phyloP scores from a whole-genome alignment of 1,139 yeast genomes.

The Pichia terricola region DNA sequence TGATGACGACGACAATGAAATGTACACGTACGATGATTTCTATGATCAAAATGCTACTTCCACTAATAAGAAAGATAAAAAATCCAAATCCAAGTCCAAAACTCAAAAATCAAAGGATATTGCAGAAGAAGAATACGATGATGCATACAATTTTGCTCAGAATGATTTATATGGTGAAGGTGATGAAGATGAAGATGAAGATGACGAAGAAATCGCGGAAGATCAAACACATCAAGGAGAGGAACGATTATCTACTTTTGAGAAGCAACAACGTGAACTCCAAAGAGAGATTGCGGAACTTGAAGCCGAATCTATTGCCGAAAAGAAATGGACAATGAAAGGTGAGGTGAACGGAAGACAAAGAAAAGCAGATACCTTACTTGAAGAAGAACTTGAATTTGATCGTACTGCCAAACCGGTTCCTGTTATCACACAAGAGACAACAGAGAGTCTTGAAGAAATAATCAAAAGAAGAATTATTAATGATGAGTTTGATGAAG shows the following conservation, averaged over 20 bases:
- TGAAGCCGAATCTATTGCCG: slow-evolving; percentile 82
- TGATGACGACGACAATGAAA: slow-evolving; percentile 57
- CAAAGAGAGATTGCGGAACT: slow-evolving; percentile 68
- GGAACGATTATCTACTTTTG: slow-evolving; percentile 59
- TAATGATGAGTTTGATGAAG: slow-evolving; percentile 71
- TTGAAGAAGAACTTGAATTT: slow-evolving; percentile 60
- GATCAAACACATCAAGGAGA: slow-evolving; percentile 6
- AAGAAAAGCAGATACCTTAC: slow-evolving; percentile 75
- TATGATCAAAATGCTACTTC: slow-evolving; percentile 25
- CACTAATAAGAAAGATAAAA: slow-evolving; percentile 21
- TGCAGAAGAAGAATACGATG: slow-evolving; percentile 36
- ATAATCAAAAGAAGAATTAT: slow-evolving; percentile 74
- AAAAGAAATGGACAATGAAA: slow-evolving; percentile 87
- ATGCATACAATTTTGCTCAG: slow-evolving; percentile 49
- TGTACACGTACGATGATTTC: slow-evolving; percentile 65
- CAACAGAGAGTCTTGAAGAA: slow-evolving; percentile 80
- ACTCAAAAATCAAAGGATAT: slow-evolving; percentile 16
- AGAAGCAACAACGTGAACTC: slow-evolving; percentile 70
- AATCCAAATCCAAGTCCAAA: slow-evolving; percentile 19
- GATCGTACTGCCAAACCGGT: slow-evolving; percentile 76
- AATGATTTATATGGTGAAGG: slow-evolving; percentile 48
- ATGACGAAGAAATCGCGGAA: slow-evolving; percentile 15
- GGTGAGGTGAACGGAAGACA: slow-evolving; percentile 83
- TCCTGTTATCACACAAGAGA: slow-evolving; percentile 85
- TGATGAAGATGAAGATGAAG: slow-evolving; percentile 41